A percentile compares a stretch with the other conserved stretches of the same genome.
Evolutionary conservation across 306 rosid species (phyloP).

Genomic region (Citrullus colocynthis): DNA sequence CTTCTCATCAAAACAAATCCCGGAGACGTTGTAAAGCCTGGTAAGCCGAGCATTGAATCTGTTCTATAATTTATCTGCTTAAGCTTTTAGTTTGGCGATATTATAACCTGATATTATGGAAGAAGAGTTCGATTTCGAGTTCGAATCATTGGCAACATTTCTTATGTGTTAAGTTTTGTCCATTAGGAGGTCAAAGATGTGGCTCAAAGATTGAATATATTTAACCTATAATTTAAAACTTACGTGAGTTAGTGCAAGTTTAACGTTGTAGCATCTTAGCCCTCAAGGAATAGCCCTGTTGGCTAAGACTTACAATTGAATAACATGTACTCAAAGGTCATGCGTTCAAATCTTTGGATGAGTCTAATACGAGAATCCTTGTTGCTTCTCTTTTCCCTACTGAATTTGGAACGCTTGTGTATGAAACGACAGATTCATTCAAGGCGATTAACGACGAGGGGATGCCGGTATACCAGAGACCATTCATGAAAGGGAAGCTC

Average conservation of each 20-base stretch:
- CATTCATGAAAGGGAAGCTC: slow-evolving; percentile 88
- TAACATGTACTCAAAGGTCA: too few species aligned
- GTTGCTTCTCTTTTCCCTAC: neutral
- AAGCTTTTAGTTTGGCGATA: neutral
- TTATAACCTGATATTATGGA: neutral
- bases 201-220: too few species aligned
- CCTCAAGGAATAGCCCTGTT: too few species aligned
- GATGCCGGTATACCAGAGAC: slow-evolving; percentile 83
- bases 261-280: too few species aligned
- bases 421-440: slow-evolving; percentile 42
- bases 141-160: too few species aligned
- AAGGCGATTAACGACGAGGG: slow-evolving; percentile 90
- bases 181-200: too few species aligned
- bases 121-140: neutral
- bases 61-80: neutral
- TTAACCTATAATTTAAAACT: too few species aligned
- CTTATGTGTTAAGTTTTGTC: too few species aligned
- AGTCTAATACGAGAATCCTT: too few species aligned
- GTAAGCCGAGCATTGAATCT: slow-evolving; percentile 19
- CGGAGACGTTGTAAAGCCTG: slow-evolving; percentile 75
- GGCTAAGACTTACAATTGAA: too few species aligned
- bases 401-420: neutral
- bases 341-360: too few species aligned
- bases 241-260: too few species aligned
- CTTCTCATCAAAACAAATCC: slow-evolving; percentile 71